A percentile compares a stretch with the other conserved stretches of the same genome.
Evolutionary conservation across 2,329 filamentous ascomycete species (phyloP).

Genomic region (Monosporascus sp.): DNA sequence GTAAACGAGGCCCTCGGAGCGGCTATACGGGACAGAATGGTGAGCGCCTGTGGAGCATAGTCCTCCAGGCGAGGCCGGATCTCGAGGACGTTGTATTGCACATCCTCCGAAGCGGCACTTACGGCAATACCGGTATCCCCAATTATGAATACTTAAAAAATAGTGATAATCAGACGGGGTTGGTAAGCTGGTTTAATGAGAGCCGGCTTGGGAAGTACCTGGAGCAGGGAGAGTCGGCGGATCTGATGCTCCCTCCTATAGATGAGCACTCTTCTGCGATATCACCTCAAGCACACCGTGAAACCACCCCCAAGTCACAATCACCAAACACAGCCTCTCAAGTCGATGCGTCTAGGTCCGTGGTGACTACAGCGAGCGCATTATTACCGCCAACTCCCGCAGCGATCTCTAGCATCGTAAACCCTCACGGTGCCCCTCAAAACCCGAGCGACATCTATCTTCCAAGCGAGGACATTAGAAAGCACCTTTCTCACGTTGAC

Average conservation of each 20-base stretch:
- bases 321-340: conserved; percentile 8
- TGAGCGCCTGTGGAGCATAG: conserved; percentile 28
- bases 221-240: conserved; percentile 24
- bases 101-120: conserved; percentile 23
- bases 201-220: conserved; percentile 27
- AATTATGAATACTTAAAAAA: conserved; percentile 28
- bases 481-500: conserved; percentile 15
- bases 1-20: conserved; percentile 28
- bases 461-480: conserved; percentile 26
- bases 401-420: conserved; percentile 13
- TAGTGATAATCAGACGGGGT: conserved; percentile 28
- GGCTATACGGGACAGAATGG: conserved; percentile 31
- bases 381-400: conserved; percentile 14
- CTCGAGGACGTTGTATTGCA: conserved; percentile 28
- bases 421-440: conserved; percentile 28
- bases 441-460: conserved; percentile 29
- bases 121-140: conserved; percentile 22
- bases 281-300: conserved; percentile 9
- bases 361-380: conserved; percentile 11
- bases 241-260: conserved; percentile 21
- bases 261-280: conserved; percentile 16
- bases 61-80: conserved; percentile 26
- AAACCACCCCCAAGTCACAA: conserved; percentile 9
- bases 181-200: conserved; percentile 27
- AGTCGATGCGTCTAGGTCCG: conserved; percentile 7